Percentiles rank a stretch among this genome's conserved stretches.
Conservation (phyloP, 345 rosid genomes). For the Populus euphratica region DNA sequence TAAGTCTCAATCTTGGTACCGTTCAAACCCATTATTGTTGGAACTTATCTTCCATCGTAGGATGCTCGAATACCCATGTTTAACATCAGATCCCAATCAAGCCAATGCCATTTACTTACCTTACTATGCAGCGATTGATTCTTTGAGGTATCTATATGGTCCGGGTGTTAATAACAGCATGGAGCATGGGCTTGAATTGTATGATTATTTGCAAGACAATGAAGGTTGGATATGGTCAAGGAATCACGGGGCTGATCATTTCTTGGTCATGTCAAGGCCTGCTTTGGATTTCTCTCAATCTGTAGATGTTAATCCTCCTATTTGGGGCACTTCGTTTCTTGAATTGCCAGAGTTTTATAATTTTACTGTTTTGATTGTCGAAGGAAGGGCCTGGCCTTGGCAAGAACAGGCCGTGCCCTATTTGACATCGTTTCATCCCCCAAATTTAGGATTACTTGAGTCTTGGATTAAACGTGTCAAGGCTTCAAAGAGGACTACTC, state of each 20-base stretch:
- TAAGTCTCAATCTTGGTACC: slow-evolving; percentile 79
- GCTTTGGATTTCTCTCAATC: slow-evolving; percentile 96
- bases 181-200: slow-evolving; percentile 70
- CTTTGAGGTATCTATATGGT: slow-evolving; percentile 73
- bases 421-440: slow-evolving; percentile 88
- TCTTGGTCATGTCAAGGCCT: slow-evolving; percentile 82
- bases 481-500: slow-evolving; percentile 45
- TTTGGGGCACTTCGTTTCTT: slow-evolving; percentile 92
- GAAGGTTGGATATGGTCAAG: slow-evolving; percentile 56
- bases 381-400: slow-evolving; percentile 78
- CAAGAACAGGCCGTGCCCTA: slow-evolving; percentile 92
- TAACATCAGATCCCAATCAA: slow-evolving; percentile 61
- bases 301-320: slow-evolving; percentile 57
- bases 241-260: slow-evolving; percentile 65
- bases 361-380: slow-evolving; percentile 64
- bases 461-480: slow-evolving; percentile 68
- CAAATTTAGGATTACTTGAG: slow-evolving; percentile 50
- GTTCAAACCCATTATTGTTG: slow-evolving; percentile 69
- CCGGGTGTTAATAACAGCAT: slow-evolving; percentile 62
- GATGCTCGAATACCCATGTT: slow-evolving; percentile 80
- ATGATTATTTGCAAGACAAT: slow-evolving; percentile 39
- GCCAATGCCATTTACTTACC: slow-evolving; percentile 79
- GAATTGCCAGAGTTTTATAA: slow-evolving; percentile 75
- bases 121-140: slow-evolving; percentile 75
- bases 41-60: slow-evolving; percentile 84